Percentiles rank a stretch among this genome's conserved stretches.
phyloP scores from a whole-genome alignment of 495 filamentous ascomycete species.

The Podospora pseudocomata region DNA sequence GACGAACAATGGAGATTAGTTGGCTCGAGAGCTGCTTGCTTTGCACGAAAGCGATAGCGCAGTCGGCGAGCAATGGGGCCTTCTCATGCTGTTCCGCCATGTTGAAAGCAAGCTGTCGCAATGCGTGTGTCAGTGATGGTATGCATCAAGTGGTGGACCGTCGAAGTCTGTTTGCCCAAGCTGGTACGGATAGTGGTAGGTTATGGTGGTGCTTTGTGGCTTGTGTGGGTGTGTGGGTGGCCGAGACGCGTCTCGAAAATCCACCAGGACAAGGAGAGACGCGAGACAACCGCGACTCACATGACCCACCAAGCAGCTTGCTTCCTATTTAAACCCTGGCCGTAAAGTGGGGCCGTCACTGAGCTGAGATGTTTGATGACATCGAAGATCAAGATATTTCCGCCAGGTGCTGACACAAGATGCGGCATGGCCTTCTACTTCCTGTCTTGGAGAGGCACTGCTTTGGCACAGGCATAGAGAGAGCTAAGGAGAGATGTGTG shows the following conservation, averaged over 20 bases:
- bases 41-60: conserved; percentile 43
- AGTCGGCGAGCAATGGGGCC: conserved; percentile 35
- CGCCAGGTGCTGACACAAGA: no score
- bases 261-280: conserved; percentile 13
- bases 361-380: no score
- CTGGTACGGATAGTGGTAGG: neutral
- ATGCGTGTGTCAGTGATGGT: conserved; percentile 18
- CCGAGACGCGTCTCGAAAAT: conserved; percentile 26
- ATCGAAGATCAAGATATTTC: no score
- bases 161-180: neutral
- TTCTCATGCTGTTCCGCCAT: conserved; percentile 38
- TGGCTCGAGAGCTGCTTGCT: conserved; percentile 42
- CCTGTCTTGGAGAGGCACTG: no score
- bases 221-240: conserved; percentile 3
- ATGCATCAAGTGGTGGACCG: neutral
- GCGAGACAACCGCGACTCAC: conserved; percentile 32
- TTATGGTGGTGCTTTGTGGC: conserved; percentile 4
- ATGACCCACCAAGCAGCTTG: conserved; percentile 19
- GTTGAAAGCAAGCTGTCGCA: conserved; percentile 14
- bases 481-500: no score
- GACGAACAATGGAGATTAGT: conserved; percentile 45
- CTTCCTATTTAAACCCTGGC: conserved; percentile 15
- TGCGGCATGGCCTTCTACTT: no score
- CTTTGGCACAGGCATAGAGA: no score
- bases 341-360: neutral